A percentile compares a stretch with the other conserved stretches of the same genome.
Conservation (phyloP, 495 filamentous ascomycete genomes). For the Aspergillus homomorphus region DNA sequence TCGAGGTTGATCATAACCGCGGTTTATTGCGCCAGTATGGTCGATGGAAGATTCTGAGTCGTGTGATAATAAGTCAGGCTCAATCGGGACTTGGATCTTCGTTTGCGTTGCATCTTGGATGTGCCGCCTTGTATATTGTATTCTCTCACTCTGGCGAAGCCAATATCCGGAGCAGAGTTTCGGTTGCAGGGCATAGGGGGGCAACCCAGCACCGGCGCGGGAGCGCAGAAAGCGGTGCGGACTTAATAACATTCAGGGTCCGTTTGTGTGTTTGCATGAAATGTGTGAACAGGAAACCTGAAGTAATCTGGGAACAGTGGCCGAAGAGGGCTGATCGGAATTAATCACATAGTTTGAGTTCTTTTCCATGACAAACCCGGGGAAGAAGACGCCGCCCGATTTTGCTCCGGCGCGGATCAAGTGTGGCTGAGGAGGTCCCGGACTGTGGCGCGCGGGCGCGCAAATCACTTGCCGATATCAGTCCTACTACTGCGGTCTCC, state of each 20-base stretch:
- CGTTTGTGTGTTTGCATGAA: constrained; percentile 1
- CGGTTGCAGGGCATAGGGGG: constrained; percentile 22
- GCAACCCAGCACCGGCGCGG: constrained; percentile 32
- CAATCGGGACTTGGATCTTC: background rate
- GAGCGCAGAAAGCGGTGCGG: constrained; percentile 27
- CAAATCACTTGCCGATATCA: background rate
- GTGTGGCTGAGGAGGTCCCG: constrained; percentile 29
- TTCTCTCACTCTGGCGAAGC: constrained; percentile 18
- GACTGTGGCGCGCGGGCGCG: constrained; percentile 30
- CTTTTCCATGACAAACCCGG: background rate
- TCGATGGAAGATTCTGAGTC: background rate
- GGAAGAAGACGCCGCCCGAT: constrained; percentile 20
- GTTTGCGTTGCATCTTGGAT: constrained; percentile 19
- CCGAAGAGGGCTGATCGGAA: background rate
- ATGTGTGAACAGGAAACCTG: background rate
- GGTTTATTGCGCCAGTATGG: background rate
- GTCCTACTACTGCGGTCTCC: background rate
- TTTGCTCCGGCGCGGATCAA: constrained; percentile 21
- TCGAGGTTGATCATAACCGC: background rate
- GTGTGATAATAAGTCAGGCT: background rate
- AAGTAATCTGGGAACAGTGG: background rate
- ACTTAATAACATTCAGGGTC: constrained; percentile 43
- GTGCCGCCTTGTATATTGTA: constrained; percentile 13
- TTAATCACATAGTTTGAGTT: background rate
- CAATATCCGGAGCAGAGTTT: constrained; percentile 23